phyloP scores from a whole-genome alignment of 441 rosid species.

The California macrophylla region DNA sequence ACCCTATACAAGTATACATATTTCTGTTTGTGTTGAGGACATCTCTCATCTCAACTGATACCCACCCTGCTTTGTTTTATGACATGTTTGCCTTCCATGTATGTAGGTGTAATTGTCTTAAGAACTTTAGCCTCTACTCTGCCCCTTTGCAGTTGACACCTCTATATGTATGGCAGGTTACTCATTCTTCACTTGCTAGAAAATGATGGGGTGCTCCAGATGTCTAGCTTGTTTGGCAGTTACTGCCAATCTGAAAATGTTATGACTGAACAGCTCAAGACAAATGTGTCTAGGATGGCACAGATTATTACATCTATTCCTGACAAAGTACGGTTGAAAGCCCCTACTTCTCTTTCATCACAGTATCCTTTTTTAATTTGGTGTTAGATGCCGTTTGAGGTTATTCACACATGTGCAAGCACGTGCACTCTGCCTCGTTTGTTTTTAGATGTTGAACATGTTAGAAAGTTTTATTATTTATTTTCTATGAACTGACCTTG shows the following conservation, averaged over 20 bases:
- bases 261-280: conserved; percentile 26
- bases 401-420: conserved; percentile 5
- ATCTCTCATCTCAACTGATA: not conserved
- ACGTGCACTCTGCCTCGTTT: conserved; percentile 12
- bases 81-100: not conserved
- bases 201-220: conserved; percentile 49
- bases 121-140: not conserved
- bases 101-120: not conserved
- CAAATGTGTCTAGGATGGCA: conserved; percentile 45
- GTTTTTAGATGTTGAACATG: conserved; percentile 6
- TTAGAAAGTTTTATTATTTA: conserved; percentile 4
- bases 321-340: conserved; percentile 66
- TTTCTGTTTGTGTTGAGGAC: not conserved
- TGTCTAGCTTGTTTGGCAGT: conserved; percentile 45
- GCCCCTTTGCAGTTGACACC: not conserved
- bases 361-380: conserved; percentile 67
- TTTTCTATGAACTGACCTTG: not conserved
- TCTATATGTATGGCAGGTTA: conserved; percentile 43
- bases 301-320: conserved; percentile 80
- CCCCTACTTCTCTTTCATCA: conserved; percentile 52
- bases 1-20: not conserved
- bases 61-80: not conserved
- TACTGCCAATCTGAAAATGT: conserved; percentile 23
- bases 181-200: conserved; percentile 67
- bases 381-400: conserved; percentile 8